A percentile compares a stretch with the other conserved stretches of the same genome.
phyloP scores from a whole-genome alignment of 78 protist species.

The Parvularia atlantis region DNA sequence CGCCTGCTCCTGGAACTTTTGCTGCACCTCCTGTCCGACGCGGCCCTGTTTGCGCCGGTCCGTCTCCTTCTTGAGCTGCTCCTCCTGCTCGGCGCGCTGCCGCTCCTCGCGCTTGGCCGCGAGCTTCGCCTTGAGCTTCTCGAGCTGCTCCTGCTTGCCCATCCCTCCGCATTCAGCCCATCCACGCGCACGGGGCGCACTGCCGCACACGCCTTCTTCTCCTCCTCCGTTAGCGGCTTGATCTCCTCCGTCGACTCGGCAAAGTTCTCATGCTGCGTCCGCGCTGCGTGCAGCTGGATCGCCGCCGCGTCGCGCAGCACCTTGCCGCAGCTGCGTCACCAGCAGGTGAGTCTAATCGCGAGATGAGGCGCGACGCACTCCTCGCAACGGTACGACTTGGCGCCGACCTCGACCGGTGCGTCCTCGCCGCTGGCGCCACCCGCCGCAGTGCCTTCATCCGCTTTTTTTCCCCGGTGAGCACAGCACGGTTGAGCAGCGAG shows the following conservation, averaged over 20 bases:
- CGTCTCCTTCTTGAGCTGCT: neutral
- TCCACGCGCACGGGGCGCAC: neutral
- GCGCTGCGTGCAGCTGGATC: no score
- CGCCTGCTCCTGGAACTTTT: neutral
- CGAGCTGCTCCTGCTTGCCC: neutral
- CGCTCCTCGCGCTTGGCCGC: neutral
- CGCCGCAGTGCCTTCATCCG: neutral
- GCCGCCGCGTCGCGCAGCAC: no score
- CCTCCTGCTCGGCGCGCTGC: neutral
- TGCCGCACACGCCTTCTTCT: constrained; percentile 2
- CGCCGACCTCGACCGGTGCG: neutral
- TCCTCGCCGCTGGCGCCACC: neutral
- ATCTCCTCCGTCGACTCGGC: constrained; percentile 17
- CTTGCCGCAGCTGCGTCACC: constrained; percentile 10
- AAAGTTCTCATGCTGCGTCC: constrained; percentile 9
- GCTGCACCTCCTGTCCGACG: neutral
- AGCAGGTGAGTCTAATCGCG: neutral
- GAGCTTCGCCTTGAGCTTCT: neutral
- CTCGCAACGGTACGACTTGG: neutral
- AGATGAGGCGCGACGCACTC: constrained; percentile 9
- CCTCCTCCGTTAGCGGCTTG: constrained; percentile 15
- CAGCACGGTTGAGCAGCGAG: neutral
- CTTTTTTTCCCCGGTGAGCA: no score
- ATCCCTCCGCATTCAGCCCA: neutral
- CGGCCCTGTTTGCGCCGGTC: neutral